Percentiles rank a stretch among this genome's conserved stretches.
phyloP scores from a whole-genome alignment of 129 eudicot species.

The Centella asiatica region DNA sequence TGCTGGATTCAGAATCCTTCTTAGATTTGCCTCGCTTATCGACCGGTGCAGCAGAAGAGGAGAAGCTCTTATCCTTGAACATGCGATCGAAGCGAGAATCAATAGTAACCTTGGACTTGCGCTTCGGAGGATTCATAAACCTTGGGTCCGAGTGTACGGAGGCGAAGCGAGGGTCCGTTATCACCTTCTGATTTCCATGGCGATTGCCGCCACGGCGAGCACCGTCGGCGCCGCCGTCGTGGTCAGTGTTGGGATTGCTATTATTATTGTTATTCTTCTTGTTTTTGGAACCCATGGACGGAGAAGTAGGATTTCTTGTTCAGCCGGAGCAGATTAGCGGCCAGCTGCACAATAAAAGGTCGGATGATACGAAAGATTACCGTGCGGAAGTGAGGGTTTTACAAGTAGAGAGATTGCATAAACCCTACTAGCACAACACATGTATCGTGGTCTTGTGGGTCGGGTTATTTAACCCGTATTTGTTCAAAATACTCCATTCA shows the following conservation, averaged over 20 bases:
- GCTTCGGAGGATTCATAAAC: slow-evolving; percentile 58
- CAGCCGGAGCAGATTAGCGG: not conserved
- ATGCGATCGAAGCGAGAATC: slow-evolving; percentile 69
- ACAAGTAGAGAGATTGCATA: too few relatives aligned
- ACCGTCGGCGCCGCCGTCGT: not conserved
- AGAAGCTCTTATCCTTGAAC: slow-evolving; percentile 60
- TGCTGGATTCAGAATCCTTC: slow-evolving; percentile 21
- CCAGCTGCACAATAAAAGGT: too few relatives aligned
- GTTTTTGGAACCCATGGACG: slow-evolving; percentile 45
- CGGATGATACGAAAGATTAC: too few relatives aligned
- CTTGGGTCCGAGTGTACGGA: slow-evolving; percentile 67
- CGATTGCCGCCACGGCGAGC: slow-evolving; percentile 17
- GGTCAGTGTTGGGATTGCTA: too few relatives aligned
- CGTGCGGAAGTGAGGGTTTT: too few relatives aligned
- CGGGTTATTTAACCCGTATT: too few relatives aligned
- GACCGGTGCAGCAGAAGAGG: slow-evolving; percentile 41
- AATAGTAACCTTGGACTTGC: slow-evolving; percentile 46
- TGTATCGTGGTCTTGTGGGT: too few relatives aligned
- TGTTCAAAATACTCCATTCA: too few relatives aligned
- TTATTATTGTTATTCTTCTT: slow-evolving; percentile 1
- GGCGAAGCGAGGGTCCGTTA: slow-evolving; percentile 60
- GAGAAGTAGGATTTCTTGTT: not conserved
- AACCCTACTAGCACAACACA: too few relatives aligned
- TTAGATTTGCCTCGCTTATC: slow-evolving; percentile 70
- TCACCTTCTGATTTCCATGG: slow-evolving; percentile 24